phyloP scores from a whole-genome alignment of 2,329 filamentous ascomycete species.

The Ramichloridium luteum region DNA sequence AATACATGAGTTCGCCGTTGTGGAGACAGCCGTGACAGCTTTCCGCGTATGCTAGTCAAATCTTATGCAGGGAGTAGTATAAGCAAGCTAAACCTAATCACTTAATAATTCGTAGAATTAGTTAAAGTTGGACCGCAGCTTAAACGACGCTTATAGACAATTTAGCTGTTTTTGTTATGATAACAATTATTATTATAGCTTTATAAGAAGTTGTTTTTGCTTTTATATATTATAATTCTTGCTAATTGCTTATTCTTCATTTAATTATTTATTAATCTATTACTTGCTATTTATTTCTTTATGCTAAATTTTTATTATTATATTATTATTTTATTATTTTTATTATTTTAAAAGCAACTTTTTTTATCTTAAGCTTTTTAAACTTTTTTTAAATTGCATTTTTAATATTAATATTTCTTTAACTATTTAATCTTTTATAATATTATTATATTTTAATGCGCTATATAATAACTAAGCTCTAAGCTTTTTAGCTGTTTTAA shows the following conservation, averaged over 20 bases:
- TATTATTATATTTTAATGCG: too few species aligned
- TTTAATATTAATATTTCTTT: too few species aligned
- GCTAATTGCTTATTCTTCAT: constrained; percentile 11
- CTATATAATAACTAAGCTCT: too few species aligned
- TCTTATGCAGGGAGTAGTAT: too few species aligned
- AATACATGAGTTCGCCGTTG: too few species aligned
- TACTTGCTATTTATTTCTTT: constrained; percentile 2
- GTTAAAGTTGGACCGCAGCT: constrained; percentile 1
- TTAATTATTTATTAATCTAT: constrained; percentile 3
- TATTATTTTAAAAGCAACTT: constrained; percentile 5
- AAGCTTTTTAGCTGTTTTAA: too few species aligned
- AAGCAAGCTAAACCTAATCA: background rate
- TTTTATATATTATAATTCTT: constrained; percentile 7
- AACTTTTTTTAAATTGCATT: constrained; percentile 6
- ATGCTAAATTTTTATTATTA: constrained; percentile 5
- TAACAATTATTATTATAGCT: constrained; percentile 1
- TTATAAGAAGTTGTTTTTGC: constrained; percentile 6
- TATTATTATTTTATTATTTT: constrained; percentile 4
- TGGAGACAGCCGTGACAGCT: too few species aligned
- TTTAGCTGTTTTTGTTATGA: constrained; percentile 1
- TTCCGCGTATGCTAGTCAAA: too few species aligned
- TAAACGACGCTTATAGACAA: constrained; percentile 1
- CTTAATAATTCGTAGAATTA: background rate
- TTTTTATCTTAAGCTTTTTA: constrained; percentile 3
- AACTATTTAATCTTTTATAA: too few species aligned